Conservation (phyloP, 257 asterid species). For the Osmanthus fragrans region DNA sequence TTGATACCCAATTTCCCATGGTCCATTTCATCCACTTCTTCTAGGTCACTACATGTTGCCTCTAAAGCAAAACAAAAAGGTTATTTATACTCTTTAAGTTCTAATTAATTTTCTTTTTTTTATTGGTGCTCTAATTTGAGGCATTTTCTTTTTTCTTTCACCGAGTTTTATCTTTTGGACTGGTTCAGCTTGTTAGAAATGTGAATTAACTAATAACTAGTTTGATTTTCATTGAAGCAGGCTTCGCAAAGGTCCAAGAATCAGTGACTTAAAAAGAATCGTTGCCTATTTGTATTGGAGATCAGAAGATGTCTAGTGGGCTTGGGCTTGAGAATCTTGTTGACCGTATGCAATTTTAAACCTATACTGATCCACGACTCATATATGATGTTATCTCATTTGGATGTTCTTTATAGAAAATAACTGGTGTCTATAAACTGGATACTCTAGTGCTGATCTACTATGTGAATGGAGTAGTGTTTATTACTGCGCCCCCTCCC, state of each 20-base stretch:
- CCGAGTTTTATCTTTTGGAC: background rate
- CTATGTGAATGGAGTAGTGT: background rate
- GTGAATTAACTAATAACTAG: conserved; percentile 7
- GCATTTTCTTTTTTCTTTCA: background rate
- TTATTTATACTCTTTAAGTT: background rate
- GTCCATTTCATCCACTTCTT: background rate
- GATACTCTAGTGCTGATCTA: background rate
- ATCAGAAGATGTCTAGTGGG: conserved; percentile 54
- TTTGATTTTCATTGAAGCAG: conserved; percentile 25
- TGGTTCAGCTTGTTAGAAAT: background rate
- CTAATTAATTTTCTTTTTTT: background rate
- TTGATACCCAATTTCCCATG: background rate
- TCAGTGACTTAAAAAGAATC: conserved; percentile 9
- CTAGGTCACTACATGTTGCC: background rate
- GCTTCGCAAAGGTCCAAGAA: background rate
- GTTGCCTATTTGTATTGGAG: conserved; percentile 13
- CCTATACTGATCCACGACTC: conserved; percentile 12
- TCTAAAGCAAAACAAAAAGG: background rate
- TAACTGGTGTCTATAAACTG: background rate
- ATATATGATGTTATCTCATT: background rate
- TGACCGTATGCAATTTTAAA: conserved; percentile 58
- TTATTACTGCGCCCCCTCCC: background rate
- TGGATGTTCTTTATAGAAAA: background rate
- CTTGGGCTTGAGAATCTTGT: conserved; percentile 85
- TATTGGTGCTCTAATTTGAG: background rate